A percentile compares a stretch with the other conserved stretches of the same genome.
phyloP scores from a whole-genome alignment of 176 grass and related monocot genomes.

The Bonia amplexicaulis region DNA sequence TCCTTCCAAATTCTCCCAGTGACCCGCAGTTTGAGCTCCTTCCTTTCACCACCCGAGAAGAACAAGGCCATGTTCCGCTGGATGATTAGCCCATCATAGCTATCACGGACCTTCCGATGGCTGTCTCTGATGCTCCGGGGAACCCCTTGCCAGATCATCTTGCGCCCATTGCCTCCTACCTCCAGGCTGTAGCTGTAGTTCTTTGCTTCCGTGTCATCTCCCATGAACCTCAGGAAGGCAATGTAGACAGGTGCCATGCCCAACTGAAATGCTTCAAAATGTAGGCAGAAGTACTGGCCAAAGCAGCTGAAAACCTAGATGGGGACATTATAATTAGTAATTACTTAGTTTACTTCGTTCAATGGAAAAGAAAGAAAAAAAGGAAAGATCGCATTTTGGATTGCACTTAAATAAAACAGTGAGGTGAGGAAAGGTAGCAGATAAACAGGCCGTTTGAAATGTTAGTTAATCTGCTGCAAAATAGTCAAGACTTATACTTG shows the following conservation, averaged over 20 bases:
- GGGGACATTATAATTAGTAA: background rate
- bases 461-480: background rate
- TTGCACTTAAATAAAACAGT: background rate
- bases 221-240: conserved; percentile 94
- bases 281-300: conserved; percentile 85
- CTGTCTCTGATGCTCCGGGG: conserved; percentile 79
- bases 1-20: conserved; percentile 94
- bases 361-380: background rate
- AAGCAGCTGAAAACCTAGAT: conserved; percentile 93
- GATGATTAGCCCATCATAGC: conserved; percentile 87
- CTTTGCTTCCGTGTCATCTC: conserved; percentile 74
- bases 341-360: background rate
- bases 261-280: conserved; percentile 92
- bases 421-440: background rate
- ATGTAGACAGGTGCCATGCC: conserved; percentile 79
- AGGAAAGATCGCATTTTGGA: background rate
- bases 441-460: background rate
- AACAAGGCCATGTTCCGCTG: conserved; percentile 93
- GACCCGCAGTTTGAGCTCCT: conserved; percentile 87
- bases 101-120: conserved; percentile 81
- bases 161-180: conserved; percentile 79
- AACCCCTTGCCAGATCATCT: conserved; percentile 90
- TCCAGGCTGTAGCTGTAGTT: conserved; percentile 90
- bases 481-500: background rate
- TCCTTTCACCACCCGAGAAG: conserved; percentile 77